Percentiles rank a stretch among this genome's conserved stretches.
phyloP scores from a whole-genome alignment of 345 rosid species.

The Citropsis articulata region DNA sequence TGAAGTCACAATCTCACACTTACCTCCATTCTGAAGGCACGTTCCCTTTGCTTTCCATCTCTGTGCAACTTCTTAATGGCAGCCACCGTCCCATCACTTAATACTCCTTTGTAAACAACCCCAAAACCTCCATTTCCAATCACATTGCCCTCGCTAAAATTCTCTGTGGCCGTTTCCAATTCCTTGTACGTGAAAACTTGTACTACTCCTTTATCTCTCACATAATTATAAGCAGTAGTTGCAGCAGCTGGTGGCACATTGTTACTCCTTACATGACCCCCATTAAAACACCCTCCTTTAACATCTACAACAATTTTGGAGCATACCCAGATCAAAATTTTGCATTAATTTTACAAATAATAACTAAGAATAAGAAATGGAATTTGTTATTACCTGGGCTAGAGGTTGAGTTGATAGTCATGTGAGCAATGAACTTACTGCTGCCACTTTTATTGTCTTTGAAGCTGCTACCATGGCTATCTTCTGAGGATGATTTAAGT shows the following conservation, averaged over 20 bases:
- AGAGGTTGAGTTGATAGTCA: slow-evolving; percentile 39
- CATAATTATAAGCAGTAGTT: slow-evolving; percentile 3
- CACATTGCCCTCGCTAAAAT: slow-evolving; percentile 61
- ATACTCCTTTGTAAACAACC: slow-evolving; percentile 63
- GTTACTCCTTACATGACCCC: slow-evolving; percentile 30
- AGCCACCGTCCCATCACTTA: slow-evolving; percentile 71
- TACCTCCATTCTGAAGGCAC: slow-evolving; percentile 86
- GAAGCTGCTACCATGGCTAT: slow-evolving; percentile 17
- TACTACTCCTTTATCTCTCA: slow-evolving; percentile 35
- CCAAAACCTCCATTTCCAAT: slow-evolving; percentile 62
- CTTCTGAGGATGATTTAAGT: slow-evolving; percentile 43
- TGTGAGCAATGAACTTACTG: slow-evolving; percentile 36
- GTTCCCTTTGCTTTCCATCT: slow-evolving; percentile 71
- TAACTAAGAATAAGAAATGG: background rate
- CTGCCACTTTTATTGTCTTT: slow-evolving; percentile 24
- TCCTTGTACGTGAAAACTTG: slow-evolving; percentile 88
- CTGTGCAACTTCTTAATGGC: slow-evolving; percentile 69
- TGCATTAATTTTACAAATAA: background rate
- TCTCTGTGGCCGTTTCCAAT: slow-evolving; percentile 61
- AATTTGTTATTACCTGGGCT: slow-evolving; percentile 62
- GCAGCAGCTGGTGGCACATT: background rate
- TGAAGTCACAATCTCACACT: slow-evolving; percentile 34
- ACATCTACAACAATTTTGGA: slow-evolving; percentile 39
- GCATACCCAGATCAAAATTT: slow-evolving; percentile 3
- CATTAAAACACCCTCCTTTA: slow-evolving; percentile 52